phyloP scores from a whole-genome alignment of 2,329 filamentous ascomycete species.

The Xylariaceae sp. region DNA sequence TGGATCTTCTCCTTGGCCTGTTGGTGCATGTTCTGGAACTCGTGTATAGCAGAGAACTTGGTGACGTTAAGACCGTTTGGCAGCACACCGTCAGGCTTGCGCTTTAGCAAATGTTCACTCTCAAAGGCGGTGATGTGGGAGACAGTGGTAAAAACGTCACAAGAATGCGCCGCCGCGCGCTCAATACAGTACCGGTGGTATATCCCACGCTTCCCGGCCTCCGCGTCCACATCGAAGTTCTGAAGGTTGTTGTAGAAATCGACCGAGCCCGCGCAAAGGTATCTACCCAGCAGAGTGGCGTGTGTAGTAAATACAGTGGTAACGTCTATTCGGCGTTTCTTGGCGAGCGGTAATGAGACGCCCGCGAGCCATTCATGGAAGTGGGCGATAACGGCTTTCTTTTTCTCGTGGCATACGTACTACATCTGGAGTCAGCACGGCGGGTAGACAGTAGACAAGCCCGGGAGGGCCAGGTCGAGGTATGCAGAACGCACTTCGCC shows the following conservation, averaged over 20 bases:
- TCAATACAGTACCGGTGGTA: slow-evolving; percentile 99
- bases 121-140: slow-evolving; percentile 98
- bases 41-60: slow-evolving; percentile 97
- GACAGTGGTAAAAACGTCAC: slow-evolving; percentile 97
- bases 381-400: slow-evolving; percentile 89
- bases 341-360: slow-evolving; percentile 85
- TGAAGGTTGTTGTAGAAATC: slow-evolving; percentile 99
- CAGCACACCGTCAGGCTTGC: slow-evolving; percentile 92
- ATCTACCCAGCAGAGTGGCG: slow-evolving; percentile 89
- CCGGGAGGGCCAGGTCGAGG: not conserved
- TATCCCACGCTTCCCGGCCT: slow-evolving; percentile 96
- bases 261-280: slow-evolving; percentile 93
- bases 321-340: slow-evolving; percentile 90
- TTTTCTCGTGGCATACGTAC: slow-evolving; percentile 92
- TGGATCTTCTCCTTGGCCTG: slow-evolving; percentile 97
- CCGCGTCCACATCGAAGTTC: slow-evolving; percentile 91
- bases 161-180: slow-evolving; percentile 82
- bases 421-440: slow-evolving; percentile 37
- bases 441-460: not conserved
- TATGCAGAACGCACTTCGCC: slow-evolving; percentile 67
- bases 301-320: slow-evolving; percentile 99
- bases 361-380: slow-evolving; percentile 99
- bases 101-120: slow-evolving; percentile 93
- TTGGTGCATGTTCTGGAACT: slow-evolving; percentile 97
- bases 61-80: slow-evolving; percentile 97